A percentile compares a stretch with the other conserved stretches of the same genome.
Conservation (phyloP, 306 rosid species). For the Cicer bijugum region DNA sequence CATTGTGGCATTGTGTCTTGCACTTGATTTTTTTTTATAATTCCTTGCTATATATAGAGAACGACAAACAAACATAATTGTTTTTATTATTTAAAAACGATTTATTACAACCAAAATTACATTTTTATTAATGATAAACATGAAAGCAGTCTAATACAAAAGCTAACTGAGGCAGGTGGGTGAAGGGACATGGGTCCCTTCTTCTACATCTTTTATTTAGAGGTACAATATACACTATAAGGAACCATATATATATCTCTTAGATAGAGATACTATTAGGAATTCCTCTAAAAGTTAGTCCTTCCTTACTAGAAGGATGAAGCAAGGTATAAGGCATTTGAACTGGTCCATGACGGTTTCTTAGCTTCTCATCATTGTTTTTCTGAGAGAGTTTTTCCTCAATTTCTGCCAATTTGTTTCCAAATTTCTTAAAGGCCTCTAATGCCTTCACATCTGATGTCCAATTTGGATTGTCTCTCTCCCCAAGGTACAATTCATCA, state of each 20-base stretch:
- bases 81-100: conserved; percentile 18
- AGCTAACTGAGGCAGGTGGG: background rate
- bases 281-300: conserved; percentile 72
- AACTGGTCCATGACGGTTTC: conserved; percentile 66
- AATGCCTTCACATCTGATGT: conserved; percentile 45
- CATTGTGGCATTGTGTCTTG: background rate
- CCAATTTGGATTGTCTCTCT: conserved; percentile 50
- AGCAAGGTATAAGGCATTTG: conserved; percentile 69
- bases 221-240: conserved; percentile 6
- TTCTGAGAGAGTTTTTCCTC: conserved; percentile 44
- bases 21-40: background rate
- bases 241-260: background rate
- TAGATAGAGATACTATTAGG: conserved; percentile 70
- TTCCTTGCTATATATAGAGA: background rate
- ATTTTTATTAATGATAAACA: conserved; percentile 29
- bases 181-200: conserved; percentile 22
- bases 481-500: conserved; percentile 49
- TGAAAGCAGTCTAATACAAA: conserved; percentile 26
- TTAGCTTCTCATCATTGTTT: conserved; percentile 56
- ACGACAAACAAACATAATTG: background rate
- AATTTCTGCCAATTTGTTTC: conserved; percentile 44
- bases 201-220: conserved; percentile 33
- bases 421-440: conserved; percentile 46
- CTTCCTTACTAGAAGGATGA: conserved; percentile 57
- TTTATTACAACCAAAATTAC: conserved; percentile 25